Evolutionary conservation across 345 rosid genomes (phyloP).

Genomic region (Dovyalis caffra): DNA sequence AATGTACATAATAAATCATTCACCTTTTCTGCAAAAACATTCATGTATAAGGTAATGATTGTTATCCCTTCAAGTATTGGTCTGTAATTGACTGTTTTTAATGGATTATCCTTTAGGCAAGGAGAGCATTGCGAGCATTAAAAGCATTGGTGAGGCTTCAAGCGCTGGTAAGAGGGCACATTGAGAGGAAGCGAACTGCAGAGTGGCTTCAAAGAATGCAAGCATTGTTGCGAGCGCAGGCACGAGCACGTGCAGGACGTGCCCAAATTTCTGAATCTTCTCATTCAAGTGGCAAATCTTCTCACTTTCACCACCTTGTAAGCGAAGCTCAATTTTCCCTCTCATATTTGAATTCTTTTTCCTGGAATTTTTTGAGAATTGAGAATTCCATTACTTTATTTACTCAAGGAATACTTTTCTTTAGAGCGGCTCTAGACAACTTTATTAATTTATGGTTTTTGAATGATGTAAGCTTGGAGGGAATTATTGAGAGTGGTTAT

Average conservation of each 20-base stretch:
- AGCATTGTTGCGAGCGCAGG: conserved; percentile 68
- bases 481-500: conserved; percentile 7
- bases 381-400: not conserved
- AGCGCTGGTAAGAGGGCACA: conserved; percentile 90
- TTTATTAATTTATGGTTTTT: conserved; percentile 8
- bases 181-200: conserved; percentile 65
- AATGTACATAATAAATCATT: not conserved
- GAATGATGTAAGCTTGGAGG: not conserved
- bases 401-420: conserved; percentile 7
- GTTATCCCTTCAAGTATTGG: not conserved
- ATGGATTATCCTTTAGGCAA: conserved; percentile 44
- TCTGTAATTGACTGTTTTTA: not conserved
- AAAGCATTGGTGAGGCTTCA: conserved; percentile 96
- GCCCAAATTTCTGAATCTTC: conserved; percentile 53
- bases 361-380: not conserved
- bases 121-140: conserved; percentile 85
- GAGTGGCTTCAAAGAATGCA: conserved; percentile 68
- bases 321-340: conserved; percentile 21
- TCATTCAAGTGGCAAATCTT: conserved; percentile 68
- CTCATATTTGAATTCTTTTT: conserved; percentile 10
- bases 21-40: not conserved
- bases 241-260: conserved; percentile 66
- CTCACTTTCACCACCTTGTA: conserved; percentile 64
- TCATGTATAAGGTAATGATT: not conserved
- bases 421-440: conserved; percentile 4